These are phyloP conservation scores for Pseudopyrenochaeta lycopersici DNA, from an alignment of 2,329 filamentous ascomycete genomes.

Conservation along the genomic window DNA sequence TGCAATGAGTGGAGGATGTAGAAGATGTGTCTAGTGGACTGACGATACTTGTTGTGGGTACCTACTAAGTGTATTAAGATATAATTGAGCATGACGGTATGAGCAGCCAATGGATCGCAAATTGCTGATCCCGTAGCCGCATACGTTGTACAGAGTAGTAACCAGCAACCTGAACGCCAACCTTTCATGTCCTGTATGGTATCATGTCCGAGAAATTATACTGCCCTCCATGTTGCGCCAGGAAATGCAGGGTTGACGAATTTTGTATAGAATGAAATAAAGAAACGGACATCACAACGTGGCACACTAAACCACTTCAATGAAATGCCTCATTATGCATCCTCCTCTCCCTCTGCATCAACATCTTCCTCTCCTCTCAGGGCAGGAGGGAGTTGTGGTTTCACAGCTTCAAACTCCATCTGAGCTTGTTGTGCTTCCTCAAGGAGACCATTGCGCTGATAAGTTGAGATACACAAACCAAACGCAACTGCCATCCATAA, in stretches of 20 bases:
- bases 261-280: too few relatives aligned
- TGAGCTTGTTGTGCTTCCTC: slow-evolving; percentile 35
- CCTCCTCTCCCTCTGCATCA: slow-evolving; percentile 35
- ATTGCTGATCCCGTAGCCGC: background rate
- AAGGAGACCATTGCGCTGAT: slow-evolving; percentile 35
- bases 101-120: too few relatives aligned
- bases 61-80: too few relatives aligned
- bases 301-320: background rate
- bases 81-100: too few relatives aligned
- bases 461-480: slow-evolving; percentile 42
- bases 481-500: slow-evolving; percentile 44
- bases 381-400: slow-evolving; percentile 30
- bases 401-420: slow-evolving; percentile 29
- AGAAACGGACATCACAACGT: background rate
- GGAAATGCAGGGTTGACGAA: slow-evolving; percentile 6
- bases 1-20: too few relatives aligned
- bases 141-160: background rate
- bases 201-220: slow-evolving; percentile 4
- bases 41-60: too few relatives aligned
- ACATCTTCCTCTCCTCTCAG: slow-evolving; percentile 27
- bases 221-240: slow-evolving; percentile 5
- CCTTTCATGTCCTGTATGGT: slow-evolving; percentile 3
- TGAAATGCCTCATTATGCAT: slow-evolving; percentile 1
- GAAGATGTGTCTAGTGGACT: too few relatives aligned
- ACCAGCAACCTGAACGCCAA: background rate